phyloP scores from a whole-genome alignment of 2,329 filamentous ascomycete genomes.

The Colletotrichum musicola region DNA sequence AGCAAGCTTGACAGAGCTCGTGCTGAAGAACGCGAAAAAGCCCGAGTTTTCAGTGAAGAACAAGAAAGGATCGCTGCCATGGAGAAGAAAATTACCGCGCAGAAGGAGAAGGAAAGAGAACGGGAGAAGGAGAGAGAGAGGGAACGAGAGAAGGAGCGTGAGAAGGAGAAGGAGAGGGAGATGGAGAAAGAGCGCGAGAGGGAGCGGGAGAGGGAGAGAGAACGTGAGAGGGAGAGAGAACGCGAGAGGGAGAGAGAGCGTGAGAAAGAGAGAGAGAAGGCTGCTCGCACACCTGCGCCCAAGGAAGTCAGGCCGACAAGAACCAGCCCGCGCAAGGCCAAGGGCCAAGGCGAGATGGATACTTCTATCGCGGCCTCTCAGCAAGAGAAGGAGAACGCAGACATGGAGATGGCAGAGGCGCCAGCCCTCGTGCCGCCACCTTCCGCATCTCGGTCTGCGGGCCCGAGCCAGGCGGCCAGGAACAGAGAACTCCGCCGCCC shows the following conservation, averaged over 20 bases:
- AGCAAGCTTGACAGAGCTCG: slow-evolving; percentile 75
- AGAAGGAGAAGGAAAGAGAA: slow-evolving; percentile 64
- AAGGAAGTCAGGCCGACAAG: slow-evolving; percentile 60
- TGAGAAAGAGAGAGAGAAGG: slow-evolving; percentile 41
- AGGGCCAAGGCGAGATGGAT: slow-evolving; percentile 51
- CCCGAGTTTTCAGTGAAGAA: slow-evolving; percentile 68
- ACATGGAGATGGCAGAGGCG: slow-evolving; percentile 69
- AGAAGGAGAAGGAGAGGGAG: slow-evolving; percentile 6
- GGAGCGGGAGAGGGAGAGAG: slow-evolving; percentile 33
- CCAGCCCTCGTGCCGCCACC: slow-evolving; percentile 70
- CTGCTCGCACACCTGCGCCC: slow-evolving; percentile 46
- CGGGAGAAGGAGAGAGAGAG: slow-evolving; percentile 43
- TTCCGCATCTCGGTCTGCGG: slow-evolving; percentile 66
- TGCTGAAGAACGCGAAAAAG: slow-evolving; percentile 78
- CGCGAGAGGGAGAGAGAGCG: slow-evolving; percentile 40
- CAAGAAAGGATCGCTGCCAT: slow-evolving; percentile 66
- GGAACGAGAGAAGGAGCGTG: slow-evolving; percentile 37
- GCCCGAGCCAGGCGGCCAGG: slow-evolving; percentile 61
- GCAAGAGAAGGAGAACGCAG: slow-evolving; percentile 52
- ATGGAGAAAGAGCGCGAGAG: slow-evolving; percentile 21
- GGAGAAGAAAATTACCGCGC: slow-evolving; percentile 65
- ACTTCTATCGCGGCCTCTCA: slow-evolving; percentile 41
- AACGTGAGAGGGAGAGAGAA: background rate
- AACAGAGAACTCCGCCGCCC: slow-evolving; percentile 70
- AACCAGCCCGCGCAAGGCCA: slow-evolving; percentile 66